These are phyloP conservation scores for Diospyros lotus DNA, from an alignment of 148 eudicot species.

Conservation along the genomic window DNA sequence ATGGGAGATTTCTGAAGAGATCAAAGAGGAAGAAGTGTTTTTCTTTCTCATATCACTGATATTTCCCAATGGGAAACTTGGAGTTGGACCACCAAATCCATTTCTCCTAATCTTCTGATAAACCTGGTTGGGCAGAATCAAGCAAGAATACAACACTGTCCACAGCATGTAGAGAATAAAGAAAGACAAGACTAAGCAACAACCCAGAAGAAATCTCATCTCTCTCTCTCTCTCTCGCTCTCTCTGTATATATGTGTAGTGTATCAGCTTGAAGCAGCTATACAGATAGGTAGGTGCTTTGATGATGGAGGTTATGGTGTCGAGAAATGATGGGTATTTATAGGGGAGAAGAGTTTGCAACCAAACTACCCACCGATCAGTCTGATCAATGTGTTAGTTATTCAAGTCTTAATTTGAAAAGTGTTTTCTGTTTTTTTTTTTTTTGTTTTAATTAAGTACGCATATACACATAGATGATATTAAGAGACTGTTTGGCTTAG, in stretches of 20 bases:
- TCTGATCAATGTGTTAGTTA: too few species aligned
- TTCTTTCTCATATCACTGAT: constrained; percentile 49
- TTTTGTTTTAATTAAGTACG: too few species aligned
- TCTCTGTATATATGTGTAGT: neutral
- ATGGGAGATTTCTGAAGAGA: constrained; percentile 26
- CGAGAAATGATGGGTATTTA: too few species aligned
- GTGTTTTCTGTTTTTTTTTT: neutral
- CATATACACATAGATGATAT: too few species aligned
- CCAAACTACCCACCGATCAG: too few species aligned
- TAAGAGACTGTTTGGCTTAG: too few species aligned
- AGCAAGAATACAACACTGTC: constrained; percentile 42
- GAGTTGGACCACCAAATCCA: constrained; percentile 72
- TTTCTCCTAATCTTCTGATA: constrained; percentile 37
- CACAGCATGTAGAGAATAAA: constrained; percentile 32
- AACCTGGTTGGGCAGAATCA: constrained; percentile 39
- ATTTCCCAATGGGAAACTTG: constrained; percentile 74
- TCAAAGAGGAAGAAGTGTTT: constrained; percentile 1
- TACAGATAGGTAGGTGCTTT: too few species aligned
- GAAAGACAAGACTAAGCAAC: constrained; percentile 13
- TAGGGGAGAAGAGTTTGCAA: neutral
- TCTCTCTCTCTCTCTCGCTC: constrained; percentile 7
- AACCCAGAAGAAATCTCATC: constrained; percentile 9
- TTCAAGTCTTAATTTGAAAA: neutral
- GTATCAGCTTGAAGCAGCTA: too few species aligned
- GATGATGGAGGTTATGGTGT: too few species aligned